Evolutionary conservation across 148 eudicot species (phyloP).

Genomic region (Nyssa sinensis): DNA sequence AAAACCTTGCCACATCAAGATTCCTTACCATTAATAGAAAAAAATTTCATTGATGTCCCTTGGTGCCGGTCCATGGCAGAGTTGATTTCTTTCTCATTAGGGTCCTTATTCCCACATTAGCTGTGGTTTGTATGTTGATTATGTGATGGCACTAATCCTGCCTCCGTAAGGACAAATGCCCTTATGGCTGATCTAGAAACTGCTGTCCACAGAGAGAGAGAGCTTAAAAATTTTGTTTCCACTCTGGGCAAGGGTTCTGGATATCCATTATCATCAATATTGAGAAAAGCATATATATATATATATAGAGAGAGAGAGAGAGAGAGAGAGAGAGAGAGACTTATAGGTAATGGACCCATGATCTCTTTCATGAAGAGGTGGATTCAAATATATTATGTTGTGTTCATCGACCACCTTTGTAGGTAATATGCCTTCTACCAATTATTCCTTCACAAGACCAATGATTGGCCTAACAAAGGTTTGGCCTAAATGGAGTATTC

Average conservation of each 20-base stretch:
- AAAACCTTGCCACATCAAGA: constrained; percentile 54
- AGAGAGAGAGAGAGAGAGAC: constrained; percentile 17
- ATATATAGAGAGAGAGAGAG: neutral
- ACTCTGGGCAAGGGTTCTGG: neutral
- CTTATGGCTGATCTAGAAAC: neutral
- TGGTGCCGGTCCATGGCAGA: neutral
- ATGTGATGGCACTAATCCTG: neutral
- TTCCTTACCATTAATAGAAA: constrained; percentile 57
- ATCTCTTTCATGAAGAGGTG: constrained; percentile 16
- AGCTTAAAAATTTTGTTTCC: neutral
- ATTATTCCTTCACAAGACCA: constrained; percentile 38
- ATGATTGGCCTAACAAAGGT: constrained; percentile 44
- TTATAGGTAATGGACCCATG: constrained; percentile 32
- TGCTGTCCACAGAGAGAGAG: neutral
- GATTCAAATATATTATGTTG: constrained; percentile 26
- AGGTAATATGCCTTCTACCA: constrained; percentile 40
- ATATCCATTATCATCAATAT: constrained; percentile 9
- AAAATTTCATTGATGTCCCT: constrained; percentile 19
- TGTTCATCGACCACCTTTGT: constrained; percentile 27
- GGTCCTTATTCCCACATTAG: constrained; percentile 8
- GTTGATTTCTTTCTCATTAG: constrained; percentile 7
- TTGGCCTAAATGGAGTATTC: constrained; percentile 17
- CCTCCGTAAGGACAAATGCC: neutral
- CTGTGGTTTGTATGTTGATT: constrained; percentile 20
- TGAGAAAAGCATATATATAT: neutral